Conservation (phyloP, 176 grass and related monocot genomes). For the Paspalum vaginatum region DNA sequence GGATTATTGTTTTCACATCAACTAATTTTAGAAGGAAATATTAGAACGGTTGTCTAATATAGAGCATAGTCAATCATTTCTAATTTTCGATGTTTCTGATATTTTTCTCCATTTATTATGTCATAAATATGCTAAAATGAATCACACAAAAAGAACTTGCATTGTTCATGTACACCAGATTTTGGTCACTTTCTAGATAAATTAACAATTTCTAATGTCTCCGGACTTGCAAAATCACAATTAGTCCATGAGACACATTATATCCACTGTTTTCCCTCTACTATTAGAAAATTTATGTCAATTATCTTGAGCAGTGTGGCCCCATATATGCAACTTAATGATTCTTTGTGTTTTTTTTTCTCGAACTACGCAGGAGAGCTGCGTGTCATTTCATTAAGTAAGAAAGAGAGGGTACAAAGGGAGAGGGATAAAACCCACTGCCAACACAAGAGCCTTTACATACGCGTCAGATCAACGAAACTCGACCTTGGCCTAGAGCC, state of each 20-base stretch:
- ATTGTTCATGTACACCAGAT: not conserved
- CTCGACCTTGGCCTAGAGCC: too few species aligned
- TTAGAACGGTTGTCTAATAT: not conserved
- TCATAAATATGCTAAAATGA: not conserved
- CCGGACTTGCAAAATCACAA: not conserved
- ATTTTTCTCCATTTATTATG: not conserved
- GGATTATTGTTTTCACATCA: not conserved
- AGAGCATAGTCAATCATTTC: not conserved
- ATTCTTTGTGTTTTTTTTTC: too few species aligned
- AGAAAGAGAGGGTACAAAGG: too few species aligned
- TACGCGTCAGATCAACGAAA: too few species aligned
- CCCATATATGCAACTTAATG: constrained; percentile 93
- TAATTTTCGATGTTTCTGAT: not conserved
- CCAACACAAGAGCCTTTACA: too few species aligned
- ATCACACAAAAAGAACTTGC: not conserved
- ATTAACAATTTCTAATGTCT: too few species aligned
- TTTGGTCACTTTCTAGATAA: not conserved
- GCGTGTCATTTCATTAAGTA: too few species aligned
- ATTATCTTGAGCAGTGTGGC: constrained; percentile 89
- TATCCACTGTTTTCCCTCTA: not conserved
- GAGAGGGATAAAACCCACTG: too few species aligned
- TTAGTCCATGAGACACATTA: not conserved
- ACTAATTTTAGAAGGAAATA: not conserved
- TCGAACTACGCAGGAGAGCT: too few species aligned
- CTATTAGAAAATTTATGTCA: constrained; percentile 80